These are phyloP conservation scores for Pleurotus tuoliensis DNA, from an alignment of 768 basidiomycete species.

Conservation along the genomic window DNA sequence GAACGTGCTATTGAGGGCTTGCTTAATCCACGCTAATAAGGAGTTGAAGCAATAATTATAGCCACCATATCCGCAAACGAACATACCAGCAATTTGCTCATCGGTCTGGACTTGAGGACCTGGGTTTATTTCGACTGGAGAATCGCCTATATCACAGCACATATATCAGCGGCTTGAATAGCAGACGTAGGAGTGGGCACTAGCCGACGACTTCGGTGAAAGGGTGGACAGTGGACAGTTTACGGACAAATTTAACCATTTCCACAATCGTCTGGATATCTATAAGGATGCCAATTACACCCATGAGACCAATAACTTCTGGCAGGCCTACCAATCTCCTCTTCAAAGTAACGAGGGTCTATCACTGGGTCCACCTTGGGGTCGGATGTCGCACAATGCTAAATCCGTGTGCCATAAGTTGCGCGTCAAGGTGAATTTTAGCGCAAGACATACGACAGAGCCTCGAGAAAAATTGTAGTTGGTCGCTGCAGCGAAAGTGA, in stretches of 20 bases:
- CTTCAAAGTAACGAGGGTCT: not conserved
- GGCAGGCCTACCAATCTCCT: constrained; percentile 30
- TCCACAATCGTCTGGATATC: constrained; percentile 15
- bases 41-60: not conserved
- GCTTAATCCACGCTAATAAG: not conserved
- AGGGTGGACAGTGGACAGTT: constrained; percentile 14
- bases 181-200: constrained; percentile 16
- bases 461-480: constrained; percentile 48
- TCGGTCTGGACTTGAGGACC: not conserved
- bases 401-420: constrained; percentile 26
- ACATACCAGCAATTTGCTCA: not conserved
- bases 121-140: not conserved
- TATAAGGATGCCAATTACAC: constrained; percentile 15
- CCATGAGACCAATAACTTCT: not conserved
- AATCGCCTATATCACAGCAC: not conserved
- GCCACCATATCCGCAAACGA: not conserved
- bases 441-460: constrained; percentile 33
- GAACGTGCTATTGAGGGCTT: not conserved
- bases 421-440: constrained; percentile 20
- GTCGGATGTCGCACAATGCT: not conserved
- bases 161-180: constrained; percentile 39
- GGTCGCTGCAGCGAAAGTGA: constrained; percentile 30
- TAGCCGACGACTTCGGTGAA: constrained; percentile 16
- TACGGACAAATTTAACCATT: constrained; percentile 15
- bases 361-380: not conserved